phyloP scores from a whole-genome alignment of 2,329 filamentous ascomycete species.

The Penicillium sp. region DNA sequence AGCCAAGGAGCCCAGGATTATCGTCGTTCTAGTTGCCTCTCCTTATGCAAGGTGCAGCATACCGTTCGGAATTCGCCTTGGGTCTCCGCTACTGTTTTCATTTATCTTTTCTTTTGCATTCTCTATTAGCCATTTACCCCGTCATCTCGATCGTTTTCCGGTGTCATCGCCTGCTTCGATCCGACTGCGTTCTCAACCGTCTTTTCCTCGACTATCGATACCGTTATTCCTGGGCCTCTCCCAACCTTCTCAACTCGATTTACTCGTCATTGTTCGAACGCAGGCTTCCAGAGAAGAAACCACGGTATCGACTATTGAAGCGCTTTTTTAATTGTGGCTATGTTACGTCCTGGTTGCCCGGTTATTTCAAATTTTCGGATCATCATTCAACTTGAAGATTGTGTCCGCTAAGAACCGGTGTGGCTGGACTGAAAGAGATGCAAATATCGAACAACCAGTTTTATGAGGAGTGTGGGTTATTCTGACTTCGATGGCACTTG shows the following conservation, averaged over 20 bases:
- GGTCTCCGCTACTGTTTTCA: conserved; percentile 30
- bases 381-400: conserved; percentile 19
- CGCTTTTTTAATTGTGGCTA: conserved; percentile 41
- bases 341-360: conserved; percentile 36
- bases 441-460: conserved; percentile 34
- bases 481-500: conserved; percentile 28
- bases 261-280: conserved; percentile 11
- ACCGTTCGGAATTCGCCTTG: conserved; percentile 41
- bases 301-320: conserved; percentile 35
- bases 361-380: conserved; percentile 25
- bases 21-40: conserved; percentile 32
- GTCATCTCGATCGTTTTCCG: conserved; percentile 41
- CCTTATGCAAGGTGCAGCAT: conserved; percentile 35
- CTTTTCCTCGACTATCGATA: conserved; percentile 25
- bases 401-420: conserved; percentile 26
- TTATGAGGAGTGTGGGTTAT: conserved; percentile 26
- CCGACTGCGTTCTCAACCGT: conserved; percentile 29
- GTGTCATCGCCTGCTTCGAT: conserved; percentile 37
- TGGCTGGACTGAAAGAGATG: conserved; percentile 40
- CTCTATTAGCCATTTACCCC: conserved; percentile 41
- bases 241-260: conserved; percentile 9
- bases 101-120: conserved; percentile 40
- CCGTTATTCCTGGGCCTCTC: conserved; percentile 15
- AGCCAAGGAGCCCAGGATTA: conserved; percentile 37
- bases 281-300: conserved; percentile 24